These are phyloP conservation scores for Zea mays DNA, from an alignment of 176 grass and related monocot species.

Conservation along the genomic window Zm-B73-REFERENCE-NAM-5.0 NC_050096.1:299902001-299902500, in stretches of 20 bases:
- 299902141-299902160: slow-evolving; percentile 9
- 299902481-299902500: slow-evolving; percentile 77
- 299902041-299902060: background rate
- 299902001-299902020: background rate
- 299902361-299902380: background rate
- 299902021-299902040: background rate
- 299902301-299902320: slow-evolving; percentile 69
- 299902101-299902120: slow-evolving; percentile 20
- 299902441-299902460: slow-evolving; percentile 82
- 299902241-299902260: slow-evolving; percentile 71
- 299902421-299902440: slow-evolving; percentile 14
- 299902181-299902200: background rate
- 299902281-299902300: slow-evolving; percentile 73
- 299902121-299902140: slow-evolving; percentile 2
- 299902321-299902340: slow-evolving; percentile 77
- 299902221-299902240: slow-evolving; percentile 97
- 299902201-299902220: slow-evolving; percentile 57
- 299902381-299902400: background rate
- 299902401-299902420: background rate
- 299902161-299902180: background rate
- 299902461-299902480: slow-evolving; percentile 84
- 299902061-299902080: background rate
- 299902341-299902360: slow-evolving; percentile 58
- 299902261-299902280: slow-evolving; percentile 72
- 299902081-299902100: slow-evolving; percentile 19